Base-by-base conservation (phyloP, 2,329 filamentous ascomycete genomes). In the Bipolaris oryzae region DNA sequence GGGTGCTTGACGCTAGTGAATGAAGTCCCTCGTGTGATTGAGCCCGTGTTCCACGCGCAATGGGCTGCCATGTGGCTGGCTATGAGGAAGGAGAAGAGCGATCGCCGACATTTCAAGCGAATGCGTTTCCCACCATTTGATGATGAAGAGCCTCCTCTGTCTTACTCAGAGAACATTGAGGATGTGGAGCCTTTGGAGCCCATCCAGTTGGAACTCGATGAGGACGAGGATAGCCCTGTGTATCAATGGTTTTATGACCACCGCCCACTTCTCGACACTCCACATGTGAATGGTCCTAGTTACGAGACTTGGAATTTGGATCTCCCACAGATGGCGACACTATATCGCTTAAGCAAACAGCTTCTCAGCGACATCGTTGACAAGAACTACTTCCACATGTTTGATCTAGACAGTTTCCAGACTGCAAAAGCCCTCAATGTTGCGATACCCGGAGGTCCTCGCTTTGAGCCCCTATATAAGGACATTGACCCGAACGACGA, bases 21-120 rank as follows among this genome's bases (percentile, higher is more conserved):
- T 76, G 95, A 99, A 80, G 92, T 89, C 6, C 95, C 96, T 13
- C 87, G 96, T 69, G 96, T 99, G 53, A 98, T 99, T 70, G 95
- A 98, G 74, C 95, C 95, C 0, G 91, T 99, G 3, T 99, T 96
- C 77, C 93, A 97, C 74, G 95, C 95, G 55, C 95, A 99, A 76
- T 99, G 95, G 95, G 95, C 95, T 11, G 96, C 94, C 52, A 99
- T 99, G 95, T 99, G 95, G 95, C 89, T 96, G 23, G 92, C 90
- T 42, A 99, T 99, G 95, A 88, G 95, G 69, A 90, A 96, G 69
- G 95, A 99, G 76, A 99, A 99, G 83, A 95, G 92, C 73, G 95
- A 99, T 72, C 84, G 95, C 77, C 83, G 94, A 73, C 87, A 98
- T 68, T 99, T 99, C 84, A 99, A 99, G 82, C 88, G 95, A 63